Base-by-base conservation (phyloP, 2,329 filamentous ascomycete species). In the Aspergillus sp. region DNA sequence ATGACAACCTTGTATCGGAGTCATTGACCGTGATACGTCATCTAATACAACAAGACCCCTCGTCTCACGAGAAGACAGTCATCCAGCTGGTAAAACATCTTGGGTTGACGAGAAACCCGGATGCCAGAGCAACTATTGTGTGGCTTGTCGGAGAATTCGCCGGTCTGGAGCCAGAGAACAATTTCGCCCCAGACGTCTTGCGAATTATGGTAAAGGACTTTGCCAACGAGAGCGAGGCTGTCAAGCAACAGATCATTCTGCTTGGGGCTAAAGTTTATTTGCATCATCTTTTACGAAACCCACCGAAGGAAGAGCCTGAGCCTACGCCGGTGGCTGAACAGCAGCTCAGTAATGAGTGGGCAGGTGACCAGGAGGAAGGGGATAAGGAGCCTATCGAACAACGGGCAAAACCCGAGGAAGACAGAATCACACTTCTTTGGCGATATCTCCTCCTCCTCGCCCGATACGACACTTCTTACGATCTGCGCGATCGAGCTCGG, bases 121-220 rank as follows among this genome's bases (percentile, higher is more conserved):
- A 91, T 55, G 94, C 94, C 3, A 82, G 94, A 59, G 94, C 94
- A 3, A 96, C 90, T 46, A 96, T 99, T 57, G 88, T 99, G 61
- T 99, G 94, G 94, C 83, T 99, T 0, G 92, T 97, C 0, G 94
- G 94, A 43, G 94, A 99, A 71, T 97, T 95, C 63, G 85, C 93
- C 0, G 90, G 90, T 0, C 72, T 88, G 2, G 84, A 90, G 51
- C 82, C 86, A 9, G 86, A 92, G 54, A 86, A 94, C 67, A 95
- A 95, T 63, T 93, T 99, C 55, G 94, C 94, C 0, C 86, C 93
- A 0, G 94, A 99, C 65, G 91, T 97, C 6, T 76, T 97, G 32
- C 85, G 94, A 7, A 93, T 97, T 41, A 76, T 99, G 2, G 82
- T 91, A 42, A 93, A 91, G 68, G 87, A 86, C 16, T 99, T 97